Evolutionary conservation across 371 early-diverging fungal species (phyloP), one percentile per base, ranked within the genome.

Genomic region (Cokeromyces recurvatus): DNA sequence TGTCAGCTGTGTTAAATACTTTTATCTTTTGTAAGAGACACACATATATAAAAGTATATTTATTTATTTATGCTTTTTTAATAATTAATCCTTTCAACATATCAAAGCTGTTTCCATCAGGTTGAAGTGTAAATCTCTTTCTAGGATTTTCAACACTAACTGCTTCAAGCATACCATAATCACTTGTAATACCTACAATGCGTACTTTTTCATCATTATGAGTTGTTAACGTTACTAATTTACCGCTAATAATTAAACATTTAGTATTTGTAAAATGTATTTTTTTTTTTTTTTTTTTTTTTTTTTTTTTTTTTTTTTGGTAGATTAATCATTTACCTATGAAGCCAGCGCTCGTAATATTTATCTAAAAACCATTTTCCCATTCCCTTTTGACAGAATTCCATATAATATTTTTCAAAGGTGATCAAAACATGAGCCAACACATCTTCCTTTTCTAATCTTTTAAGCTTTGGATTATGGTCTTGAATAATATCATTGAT

Each of bases 91-190:
- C 93, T 39, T 88, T 84, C 59, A 96, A 72, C 94, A 96, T 95
- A 66, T 97, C 98, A 64, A 97, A 97, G 20, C 88, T 86, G 57
- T 96, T 97, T 14, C 98, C 98, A 57, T 95, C 98, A 2, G 97
- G 95, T 65, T 93, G 92, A 39, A 97, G 73, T 11, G 79, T 74
- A 52, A 77, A 82, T 35, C 73, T 70, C 27, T 77, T 63, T 8
- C 69, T 68, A 11, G 74, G 60, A 8, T 78, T 72, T 44, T 71
- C 63, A 0, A 81, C 54, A 10, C 77, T 79, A 19, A 80, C 76
- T 2, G 90, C 86, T 34, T 74, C 64, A 32, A 94, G 48, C 48
- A 86, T 64, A 7, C 94, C 96, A 45, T 76, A 78, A 21, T 79
- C 78, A 6, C 66, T 48, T 23, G 85, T 85, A 17, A 95, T 76